phyloP scores from a whole-genome alignment of 768 basidiomycete genomes.

The Hygrophoropsis aurantiaca region DNA sequence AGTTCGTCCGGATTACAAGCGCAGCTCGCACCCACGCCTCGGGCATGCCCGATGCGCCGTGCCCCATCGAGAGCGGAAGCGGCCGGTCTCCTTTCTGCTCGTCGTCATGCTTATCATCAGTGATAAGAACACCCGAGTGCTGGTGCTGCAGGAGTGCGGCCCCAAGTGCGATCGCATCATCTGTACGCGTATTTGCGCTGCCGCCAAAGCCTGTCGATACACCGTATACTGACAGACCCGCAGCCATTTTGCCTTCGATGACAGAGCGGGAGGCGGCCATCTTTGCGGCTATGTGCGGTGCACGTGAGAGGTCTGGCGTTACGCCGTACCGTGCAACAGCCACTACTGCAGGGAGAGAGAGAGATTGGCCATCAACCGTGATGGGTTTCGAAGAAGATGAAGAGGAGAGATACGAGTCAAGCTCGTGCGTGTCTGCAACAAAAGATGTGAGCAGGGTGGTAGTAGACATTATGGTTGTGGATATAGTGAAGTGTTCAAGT shows the following conservation, averaged over 20 bases:
- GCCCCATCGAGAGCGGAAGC: slow-evolving; percentile 70
- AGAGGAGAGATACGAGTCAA: slow-evolving; percentile 51
- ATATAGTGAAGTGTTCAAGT: no score
- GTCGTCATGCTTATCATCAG: no score
- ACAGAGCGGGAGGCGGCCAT: slow-evolving; percentile 64
- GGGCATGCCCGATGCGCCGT: no score
- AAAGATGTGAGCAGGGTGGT: slow-evolving; percentile 51
- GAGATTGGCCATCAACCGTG: slow-evolving; percentile 63
- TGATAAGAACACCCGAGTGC: slow-evolving; percentile 65
- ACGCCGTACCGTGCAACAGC: slow-evolving; percentile 69
- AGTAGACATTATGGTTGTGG: slow-evolving; percentile 10
- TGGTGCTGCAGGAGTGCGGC: slow-evolving; percentile 86
- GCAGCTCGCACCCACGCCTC: slow-evolving; percentile 87
- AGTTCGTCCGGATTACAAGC: slow-evolving; percentile 86
- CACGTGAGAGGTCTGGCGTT: slow-evolving; percentile 33
- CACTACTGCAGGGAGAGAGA: slow-evolving; percentile 77
- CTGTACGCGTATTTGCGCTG: slow-evolving; percentile 84
- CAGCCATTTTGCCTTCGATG: slow-evolving; percentile 64
- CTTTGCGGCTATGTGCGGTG: slow-evolving; percentile 39
- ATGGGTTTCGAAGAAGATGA: slow-evolving; percentile 62
- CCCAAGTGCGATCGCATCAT: slow-evolving; percentile 69
- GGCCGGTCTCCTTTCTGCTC: no score
- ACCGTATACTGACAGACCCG: slow-evolving; percentile 75
- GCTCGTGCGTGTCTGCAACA: slow-evolving; percentile 57
- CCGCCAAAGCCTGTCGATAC: slow-evolving; percentile 86